phyloP scores from a whole-genome alignment of 768 basidiomycete genomes.

The Lyophyllum atratum region DNA sequence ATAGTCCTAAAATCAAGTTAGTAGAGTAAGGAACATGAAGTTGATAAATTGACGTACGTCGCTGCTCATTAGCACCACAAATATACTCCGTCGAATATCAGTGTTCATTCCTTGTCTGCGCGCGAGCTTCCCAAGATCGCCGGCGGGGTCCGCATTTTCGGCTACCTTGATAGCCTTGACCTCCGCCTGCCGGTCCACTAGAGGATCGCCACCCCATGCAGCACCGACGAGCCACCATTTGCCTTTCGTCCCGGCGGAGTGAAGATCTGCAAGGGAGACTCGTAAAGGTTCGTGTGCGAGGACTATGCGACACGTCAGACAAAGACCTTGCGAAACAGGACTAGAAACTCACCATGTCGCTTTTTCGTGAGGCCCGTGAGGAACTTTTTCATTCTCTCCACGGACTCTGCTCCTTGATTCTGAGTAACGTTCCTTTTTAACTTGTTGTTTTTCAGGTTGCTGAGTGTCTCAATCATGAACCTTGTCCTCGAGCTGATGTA shows the following conservation, averaged over 20 bases:
- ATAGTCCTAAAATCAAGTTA: slow-evolving; percentile 67
- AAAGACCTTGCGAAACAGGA: neutral
- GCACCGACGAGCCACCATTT: slow-evolving; percentile 99
- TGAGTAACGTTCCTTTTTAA: slow-evolving; percentile 62
- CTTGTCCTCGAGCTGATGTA: slow-evolving; percentile 76
- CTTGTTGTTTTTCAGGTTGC: slow-evolving; percentile 92
- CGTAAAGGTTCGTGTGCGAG: slow-evolving; percentile 84
- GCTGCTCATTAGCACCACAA: slow-evolving; percentile 93
- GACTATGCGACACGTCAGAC: slow-evolving; percentile 43
- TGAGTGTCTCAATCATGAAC: slow-evolving; percentile 95
- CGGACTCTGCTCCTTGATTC: slow-evolving; percentile 73
- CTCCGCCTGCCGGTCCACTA: slow-evolving; percentile 66
- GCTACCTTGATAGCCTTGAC: slow-evolving; percentile 24
- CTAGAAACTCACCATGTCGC: slow-evolving; percentile 55
- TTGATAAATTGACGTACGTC: slow-evolving; percentile 60
- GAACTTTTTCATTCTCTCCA: slow-evolving; percentile 89
- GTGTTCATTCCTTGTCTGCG: slow-evolving; percentile 98
- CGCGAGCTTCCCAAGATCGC: slow-evolving; percentile 73
- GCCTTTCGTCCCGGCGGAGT: slow-evolving; percentile 79
- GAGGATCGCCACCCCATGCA: slow-evolving; percentile 92
- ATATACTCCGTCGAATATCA: slow-evolving; percentile 88
- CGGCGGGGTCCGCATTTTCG: slow-evolving; percentile 26
- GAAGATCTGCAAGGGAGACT: slow-evolving; percentile 83
- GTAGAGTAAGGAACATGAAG: neutral
- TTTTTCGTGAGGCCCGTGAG: slow-evolving; percentile 75